These are phyloP conservation scores for Beverwykella pulmonaria DNA, from an alignment of 495 filamentous ascomycete species.

Conservation along the genomic window DNA sequence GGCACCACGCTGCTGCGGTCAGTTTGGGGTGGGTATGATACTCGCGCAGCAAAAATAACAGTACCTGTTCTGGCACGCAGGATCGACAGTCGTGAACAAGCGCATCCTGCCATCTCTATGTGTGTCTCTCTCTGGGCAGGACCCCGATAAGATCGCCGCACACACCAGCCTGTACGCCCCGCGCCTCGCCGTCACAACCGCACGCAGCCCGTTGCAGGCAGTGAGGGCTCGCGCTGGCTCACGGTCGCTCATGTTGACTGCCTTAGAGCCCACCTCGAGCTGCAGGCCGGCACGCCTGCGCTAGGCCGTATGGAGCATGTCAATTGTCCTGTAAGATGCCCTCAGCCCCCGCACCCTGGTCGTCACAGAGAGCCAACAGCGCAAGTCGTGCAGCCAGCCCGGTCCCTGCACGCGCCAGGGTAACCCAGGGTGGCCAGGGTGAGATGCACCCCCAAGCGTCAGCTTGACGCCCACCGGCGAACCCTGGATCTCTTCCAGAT, in stretches of 20 bases:
- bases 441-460: conserved; percentile 4
- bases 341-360: conserved; percentile 21
- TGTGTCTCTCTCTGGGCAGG: neutral
- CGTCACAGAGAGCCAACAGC: conserved; percentile 7
- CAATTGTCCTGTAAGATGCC: conserved; percentile 22
- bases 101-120: too few relatives aligned
- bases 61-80: neutral
- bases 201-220: conserved; percentile 10
- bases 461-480: conserved; percentile 26
- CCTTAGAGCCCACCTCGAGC: conserved; percentile 1
- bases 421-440: too few relatives aligned
- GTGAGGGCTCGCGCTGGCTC: neutral
- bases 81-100: too few relatives aligned
- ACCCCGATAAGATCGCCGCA: conserved; percentile 24
- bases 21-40: neutral
- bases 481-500: conserved; percentile 14
- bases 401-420: conserved; percentile 15
- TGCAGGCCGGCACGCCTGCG: conserved; percentile 16
- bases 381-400: conserved; percentile 21
- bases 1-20: neutral
- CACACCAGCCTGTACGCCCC: neutral
- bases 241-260: neutral
- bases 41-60: neutral
- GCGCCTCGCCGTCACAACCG: too few relatives aligned
- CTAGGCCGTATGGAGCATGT: conserved; percentile 25